Evolutionary conservation across 768 basidiomycete species (phyloP).

Genomic region (Clavaria fumosa): DNA sequence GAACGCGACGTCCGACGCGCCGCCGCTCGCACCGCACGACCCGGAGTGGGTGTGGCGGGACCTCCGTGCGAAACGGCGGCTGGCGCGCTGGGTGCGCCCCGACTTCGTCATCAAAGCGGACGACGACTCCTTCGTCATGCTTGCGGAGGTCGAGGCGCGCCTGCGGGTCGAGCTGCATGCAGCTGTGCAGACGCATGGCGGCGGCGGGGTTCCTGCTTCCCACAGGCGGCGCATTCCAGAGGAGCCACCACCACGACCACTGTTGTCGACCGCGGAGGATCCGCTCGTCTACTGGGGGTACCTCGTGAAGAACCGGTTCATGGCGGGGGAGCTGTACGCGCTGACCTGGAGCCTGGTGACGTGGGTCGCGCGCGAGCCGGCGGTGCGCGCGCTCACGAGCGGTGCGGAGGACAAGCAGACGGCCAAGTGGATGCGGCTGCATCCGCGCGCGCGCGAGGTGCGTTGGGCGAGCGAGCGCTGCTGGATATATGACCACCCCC

Average conservation of each 20-base stretch:
- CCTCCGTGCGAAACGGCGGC: conserved; percentile 23
- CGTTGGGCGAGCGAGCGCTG: conserved; percentile 88
- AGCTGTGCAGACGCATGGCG: conserved; percentile 11
- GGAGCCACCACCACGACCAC: no score
- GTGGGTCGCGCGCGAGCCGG: conserved; percentile 68
- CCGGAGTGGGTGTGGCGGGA: conserved; percentile 43
- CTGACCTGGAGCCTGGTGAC: conserved; percentile 78
- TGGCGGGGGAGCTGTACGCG: conserved; percentile 91
- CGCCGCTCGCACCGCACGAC: conserved; percentile 57
- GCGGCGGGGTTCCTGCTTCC: no score
- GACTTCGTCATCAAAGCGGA: conserved; percentile 92
- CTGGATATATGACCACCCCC: conserved; percentile 97
- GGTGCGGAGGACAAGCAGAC: conserved; percentile 93
- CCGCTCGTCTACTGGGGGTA: conserved; percentile 82
- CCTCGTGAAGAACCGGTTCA: conserved; percentile 82
- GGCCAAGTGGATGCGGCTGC: conserved; percentile 80
- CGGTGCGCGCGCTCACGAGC: conserved; percentile 45
- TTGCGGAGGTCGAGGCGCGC: conserved; percentile 86
- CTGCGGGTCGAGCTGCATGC: conserved; percentile 61
- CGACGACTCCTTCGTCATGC: conserved; percentile 90
- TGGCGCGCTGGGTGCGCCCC: conserved; percentile 77
- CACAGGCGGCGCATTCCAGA: not conserved
- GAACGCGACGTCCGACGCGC: conserved; percentile 37
- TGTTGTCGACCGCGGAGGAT: conserved; percentile 24
- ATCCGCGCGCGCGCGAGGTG: conserved; percentile 64